Evolutionary conservation across 768 basidiomycete genomes (phyloP).

Genomic region (Podaxis rugospora): DNA sequence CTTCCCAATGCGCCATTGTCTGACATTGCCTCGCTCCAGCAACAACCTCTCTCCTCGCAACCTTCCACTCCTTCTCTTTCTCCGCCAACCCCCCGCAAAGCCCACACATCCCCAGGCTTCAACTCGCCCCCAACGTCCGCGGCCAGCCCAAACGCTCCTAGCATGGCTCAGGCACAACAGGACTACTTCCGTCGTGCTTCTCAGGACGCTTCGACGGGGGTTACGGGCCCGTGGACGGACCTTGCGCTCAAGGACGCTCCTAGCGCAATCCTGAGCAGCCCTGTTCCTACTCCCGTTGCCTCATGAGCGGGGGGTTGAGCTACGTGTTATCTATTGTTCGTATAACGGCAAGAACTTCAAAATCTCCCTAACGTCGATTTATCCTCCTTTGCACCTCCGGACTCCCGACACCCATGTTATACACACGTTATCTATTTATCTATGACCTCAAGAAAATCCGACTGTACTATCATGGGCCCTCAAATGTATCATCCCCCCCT

Average conservation of each 20-base stretch:
- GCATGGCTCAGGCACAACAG: conserved; percentile 12
- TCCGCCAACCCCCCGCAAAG: conserved; percentile 18
- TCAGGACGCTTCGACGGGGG: conserved; percentile 9
- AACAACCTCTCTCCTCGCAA: conserved; percentile 15
- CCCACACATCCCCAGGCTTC: conserved; percentile 22
- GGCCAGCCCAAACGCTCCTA: conserved; percentile 5
- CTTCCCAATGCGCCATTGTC: conserved; percentile 70
- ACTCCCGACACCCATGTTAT: conserved; percentile 8
- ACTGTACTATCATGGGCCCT: conserved; percentile 12
- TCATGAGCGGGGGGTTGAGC: conserved; percentile 12
- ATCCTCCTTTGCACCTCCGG: background rate
- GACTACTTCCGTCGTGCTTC: conserved; percentile 16
- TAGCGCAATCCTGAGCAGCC: conserved; percentile 12
- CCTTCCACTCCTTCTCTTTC: conserved; percentile 16
- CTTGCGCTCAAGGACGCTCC: conserved; percentile 7
- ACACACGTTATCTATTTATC: conserved; percentile 12
- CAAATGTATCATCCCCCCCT: conserved; percentile 12
- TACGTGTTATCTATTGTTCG: conserved; percentile 3
- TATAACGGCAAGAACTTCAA: background rate
- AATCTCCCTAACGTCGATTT: background rate
- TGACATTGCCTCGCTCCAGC: conserved; percentile 54
- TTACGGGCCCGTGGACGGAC: conserved; percentile 11
- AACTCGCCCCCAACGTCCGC: conserved; percentile 17
- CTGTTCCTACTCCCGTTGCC: conserved; percentile 17
- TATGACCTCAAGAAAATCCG: conserved; percentile 12